Evolutionary conservation across 352 stramenopile genomes (phyloP).

Genomic region (Globisporangium canariense): DNA sequence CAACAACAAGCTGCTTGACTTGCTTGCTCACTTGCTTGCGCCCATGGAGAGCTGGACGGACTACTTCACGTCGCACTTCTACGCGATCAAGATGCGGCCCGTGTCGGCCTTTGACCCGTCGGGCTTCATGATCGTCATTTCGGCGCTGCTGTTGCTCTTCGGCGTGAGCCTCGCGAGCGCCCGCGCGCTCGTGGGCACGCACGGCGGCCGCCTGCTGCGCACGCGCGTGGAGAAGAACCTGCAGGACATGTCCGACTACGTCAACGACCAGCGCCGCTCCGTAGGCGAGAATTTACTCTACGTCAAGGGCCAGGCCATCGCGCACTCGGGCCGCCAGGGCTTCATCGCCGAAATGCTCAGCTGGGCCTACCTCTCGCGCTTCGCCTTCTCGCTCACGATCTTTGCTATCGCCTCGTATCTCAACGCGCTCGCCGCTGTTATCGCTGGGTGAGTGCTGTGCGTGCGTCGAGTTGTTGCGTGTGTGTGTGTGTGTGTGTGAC

Average conservation of each 20-base stretch:
- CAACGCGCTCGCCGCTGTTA: slow-evolving; percentile 77
- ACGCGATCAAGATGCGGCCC: slow-evolving; percentile 78
- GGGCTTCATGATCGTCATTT: slow-evolving; percentile 83
- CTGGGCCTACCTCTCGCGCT: slow-evolving; percentile 79
- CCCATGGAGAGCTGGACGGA: slow-evolving; percentile 60
- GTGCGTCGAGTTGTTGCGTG: neutral
- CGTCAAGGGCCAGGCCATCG: slow-evolving; percentile 36
- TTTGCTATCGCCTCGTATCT: slow-evolving; percentile 78
- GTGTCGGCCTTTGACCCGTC: slow-evolving; percentile 85
- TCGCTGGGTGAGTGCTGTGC: slow-evolving; percentile 38
- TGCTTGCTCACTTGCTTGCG: neutral
- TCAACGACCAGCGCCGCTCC: slow-evolving; percentile 32
- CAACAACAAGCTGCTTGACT: no score
- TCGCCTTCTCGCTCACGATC: slow-evolving; percentile 75
- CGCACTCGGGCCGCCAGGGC: slow-evolving; percentile 57
- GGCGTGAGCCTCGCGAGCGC: slow-evolving; percentile 57
- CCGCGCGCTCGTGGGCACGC: slow-evolving; percentile 31
- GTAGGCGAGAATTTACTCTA: slow-evolving; percentile 74
- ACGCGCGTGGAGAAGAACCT: slow-evolving; percentile 68
- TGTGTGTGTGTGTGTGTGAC: neutral
- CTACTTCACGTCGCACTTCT: slow-evolving; percentile 85
- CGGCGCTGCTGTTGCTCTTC: slow-evolving; percentile 61
- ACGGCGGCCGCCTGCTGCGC: slow-evolving; percentile 41
- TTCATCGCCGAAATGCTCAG: slow-evolving; percentile 89
- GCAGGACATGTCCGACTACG: slow-evolving; percentile 76